phyloP scores from a whole-genome alignment of 371 early-diverging fungal species.

The Rhizopus stolonifer region DNA sequence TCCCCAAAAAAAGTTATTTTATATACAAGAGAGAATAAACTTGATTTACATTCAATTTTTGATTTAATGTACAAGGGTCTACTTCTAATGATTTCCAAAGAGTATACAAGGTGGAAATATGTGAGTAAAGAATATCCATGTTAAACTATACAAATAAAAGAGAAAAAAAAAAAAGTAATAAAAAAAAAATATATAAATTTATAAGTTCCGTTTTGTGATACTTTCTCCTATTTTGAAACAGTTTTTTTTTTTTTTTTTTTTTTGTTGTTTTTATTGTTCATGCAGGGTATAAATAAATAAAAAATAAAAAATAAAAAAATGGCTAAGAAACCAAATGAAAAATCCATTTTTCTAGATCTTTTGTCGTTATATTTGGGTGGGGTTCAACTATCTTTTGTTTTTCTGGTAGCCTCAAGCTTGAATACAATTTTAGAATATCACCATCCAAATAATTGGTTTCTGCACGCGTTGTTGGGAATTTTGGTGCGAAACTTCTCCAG shows the following conservation, averaged over 20 bases:
- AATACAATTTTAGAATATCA: slow-evolving; percentile 79
- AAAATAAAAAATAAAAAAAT: no score
- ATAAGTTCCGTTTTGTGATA: slow-evolving; percentile 1
- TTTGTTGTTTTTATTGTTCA: not conserved
- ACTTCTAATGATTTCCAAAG: slow-evolving; percentile 24
- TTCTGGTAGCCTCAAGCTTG: slow-evolving; percentile 56
- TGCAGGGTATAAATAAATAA: not conserved
- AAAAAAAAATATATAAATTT: not conserved
- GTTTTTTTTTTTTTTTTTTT: no score
- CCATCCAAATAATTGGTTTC: slow-evolving; percentile 78
- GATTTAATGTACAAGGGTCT: slow-evolving; percentile 17
- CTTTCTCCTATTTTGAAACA: no score
- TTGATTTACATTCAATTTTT: slow-evolving; percentile 18
- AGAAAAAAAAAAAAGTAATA: slow-evolving; percentile 2
- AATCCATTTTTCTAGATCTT: not conserved
- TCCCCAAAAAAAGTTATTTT: not conserved
- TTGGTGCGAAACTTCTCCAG: slow-evolving; percentile 64
- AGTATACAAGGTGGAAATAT: slow-evolving; percentile 16
- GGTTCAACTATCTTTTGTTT: slow-evolving; percentile 46
- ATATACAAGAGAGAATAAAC: not conserved
- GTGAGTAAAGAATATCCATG: slow-evolving; percentile 18
- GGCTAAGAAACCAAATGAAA: not conserved
- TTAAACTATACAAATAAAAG: slow-evolving; percentile 3
- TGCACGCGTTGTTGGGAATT: slow-evolving; percentile 41
- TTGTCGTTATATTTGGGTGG: not conserved